Evolutionary conservation across 257 asterid genomes (phyloP).

Genomic region (Capsicum pubescens): DNA sequence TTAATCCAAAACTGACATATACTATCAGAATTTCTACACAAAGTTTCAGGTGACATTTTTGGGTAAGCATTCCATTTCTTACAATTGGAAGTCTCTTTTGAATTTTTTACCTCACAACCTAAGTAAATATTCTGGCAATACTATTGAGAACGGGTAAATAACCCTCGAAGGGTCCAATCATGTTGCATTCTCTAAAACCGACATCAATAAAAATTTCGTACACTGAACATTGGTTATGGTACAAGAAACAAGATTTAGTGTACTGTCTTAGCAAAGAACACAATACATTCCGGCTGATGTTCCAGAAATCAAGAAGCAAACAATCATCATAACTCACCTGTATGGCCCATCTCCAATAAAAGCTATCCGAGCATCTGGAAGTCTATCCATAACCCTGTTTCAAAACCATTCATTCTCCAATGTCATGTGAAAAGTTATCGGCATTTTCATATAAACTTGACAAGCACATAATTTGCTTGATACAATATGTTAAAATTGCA

Average conservation of each 20-base stretch:
- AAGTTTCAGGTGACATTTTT: conserved; percentile 14
- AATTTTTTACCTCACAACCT: neutral
- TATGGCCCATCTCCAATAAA: conserved; percentile 94
- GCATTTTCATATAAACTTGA: neutral
- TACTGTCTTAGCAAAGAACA: neutral
- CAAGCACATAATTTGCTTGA: neutral
- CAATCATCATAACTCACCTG: conserved; percentile 56
- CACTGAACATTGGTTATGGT: neutral
- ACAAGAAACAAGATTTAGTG: neutral
- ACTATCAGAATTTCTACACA: neutral
- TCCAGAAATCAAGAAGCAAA: conserved; percentile 26
- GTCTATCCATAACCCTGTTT: conserved; percentile 87
- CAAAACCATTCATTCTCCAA: conserved; percentile 32
- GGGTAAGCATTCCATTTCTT: neutral
- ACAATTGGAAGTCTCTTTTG: neutral
- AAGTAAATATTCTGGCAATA: neutral
- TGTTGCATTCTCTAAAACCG: neutral
- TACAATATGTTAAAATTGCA: neutral
- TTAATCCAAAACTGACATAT: neutral
- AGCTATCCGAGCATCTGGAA: conserved; percentile 89
- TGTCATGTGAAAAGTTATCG: neutral
- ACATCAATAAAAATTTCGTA: neutral
- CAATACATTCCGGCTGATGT: neutral
- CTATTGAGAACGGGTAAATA: neutral
- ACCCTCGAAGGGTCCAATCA: neutral